Percentiles rank a stretch among this genome's conserved stretches.
Evolutionary conservation across 2,329 filamentous ascomycete genomes (phyloP).

Genomic region (Cordyceps militaris): DNA sequence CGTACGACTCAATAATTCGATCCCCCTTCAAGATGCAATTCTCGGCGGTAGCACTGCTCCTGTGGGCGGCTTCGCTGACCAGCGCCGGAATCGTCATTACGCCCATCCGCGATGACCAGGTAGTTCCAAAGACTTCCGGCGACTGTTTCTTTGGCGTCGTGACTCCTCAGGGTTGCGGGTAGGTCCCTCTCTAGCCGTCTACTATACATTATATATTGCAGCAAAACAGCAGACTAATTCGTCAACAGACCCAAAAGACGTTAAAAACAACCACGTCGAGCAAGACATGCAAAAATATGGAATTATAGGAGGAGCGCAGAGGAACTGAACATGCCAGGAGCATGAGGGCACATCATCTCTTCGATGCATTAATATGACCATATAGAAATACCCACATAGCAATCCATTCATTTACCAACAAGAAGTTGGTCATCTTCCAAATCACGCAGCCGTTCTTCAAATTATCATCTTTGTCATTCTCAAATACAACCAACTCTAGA

Average conservation of each 20-base stretch:
- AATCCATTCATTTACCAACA: neutral
- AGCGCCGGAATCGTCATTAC: constrained; percentile 50
- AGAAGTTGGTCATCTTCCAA: neutral
- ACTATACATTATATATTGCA: too few species aligned
- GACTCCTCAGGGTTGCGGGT: constrained; percentile 53
- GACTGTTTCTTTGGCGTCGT: constrained; percentile 52
- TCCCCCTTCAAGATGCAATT: neutral
- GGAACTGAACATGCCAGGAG: neutral
- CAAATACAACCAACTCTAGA: neutral
- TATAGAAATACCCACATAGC: neutral
- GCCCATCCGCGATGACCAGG: constrained; percentile 43
- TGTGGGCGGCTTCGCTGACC: constrained; percentile 38
- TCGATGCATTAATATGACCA: neutral
- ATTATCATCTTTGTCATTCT: neutral
- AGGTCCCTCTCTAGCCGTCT: constrained; percentile 24
- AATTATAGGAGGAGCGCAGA: neutral
- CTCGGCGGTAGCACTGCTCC: constrained; percentile 29
- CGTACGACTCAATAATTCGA: neutral
- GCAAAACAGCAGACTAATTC: constrained; percentile 21
- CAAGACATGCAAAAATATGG: neutral
- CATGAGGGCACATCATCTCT: neutral
- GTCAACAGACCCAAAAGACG: constrained; percentile 1
- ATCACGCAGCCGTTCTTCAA: neutral
- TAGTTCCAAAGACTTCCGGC: constrained; percentile 38
- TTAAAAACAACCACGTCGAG: neutral